A percentile compares a stretch with the other conserved stretches of the same genome.
phyloP scores from a whole-genome alignment of 2,329 filamentous ascomycete genomes.

The Penicillium sp. region DNA sequence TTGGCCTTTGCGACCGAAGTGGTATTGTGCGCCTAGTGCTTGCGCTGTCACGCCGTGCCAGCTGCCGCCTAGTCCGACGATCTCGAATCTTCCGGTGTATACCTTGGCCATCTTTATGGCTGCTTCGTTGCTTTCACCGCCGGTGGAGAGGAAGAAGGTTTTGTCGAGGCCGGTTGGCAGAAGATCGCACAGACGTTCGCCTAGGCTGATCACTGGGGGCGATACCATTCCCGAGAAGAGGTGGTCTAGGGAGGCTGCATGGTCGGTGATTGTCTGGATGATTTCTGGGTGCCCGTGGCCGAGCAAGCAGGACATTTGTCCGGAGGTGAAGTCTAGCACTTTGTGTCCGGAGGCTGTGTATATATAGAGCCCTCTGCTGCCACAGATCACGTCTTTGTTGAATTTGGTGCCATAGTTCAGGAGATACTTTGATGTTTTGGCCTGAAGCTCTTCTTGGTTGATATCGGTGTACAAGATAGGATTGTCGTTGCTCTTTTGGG shows the following conservation, averaged over 20 bases:
- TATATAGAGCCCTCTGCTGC: constrained; percentile 9
- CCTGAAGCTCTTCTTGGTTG: constrained; percentile 4
- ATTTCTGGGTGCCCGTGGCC: constrained; percentile 60
- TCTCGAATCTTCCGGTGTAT: constrained; percentile 63
- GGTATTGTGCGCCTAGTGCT: constrained; percentile 49
- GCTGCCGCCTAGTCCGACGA: constrained; percentile 58
- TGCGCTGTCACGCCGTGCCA: constrained; percentile 62
- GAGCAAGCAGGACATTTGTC: constrained; percentile 59
- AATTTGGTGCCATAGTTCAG: constrained; percentile 12
- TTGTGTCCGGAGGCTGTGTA: constrained; percentile 15
- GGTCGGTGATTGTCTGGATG: constrained; percentile 51
- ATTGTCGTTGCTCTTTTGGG: not conserved
- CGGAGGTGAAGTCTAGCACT: constrained; percentile 60
- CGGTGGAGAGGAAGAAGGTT: constrained; percentile 58
- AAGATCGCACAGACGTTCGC: constrained; percentile 49
- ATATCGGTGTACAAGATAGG: not conserved
- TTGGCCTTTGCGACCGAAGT: constrained; percentile 20
- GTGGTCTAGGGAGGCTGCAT: constrained; percentile 56
- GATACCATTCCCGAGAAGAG: constrained; percentile 61
- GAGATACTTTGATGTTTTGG: constrained; percentile 5
- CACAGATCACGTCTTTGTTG: constrained; percentile 13
- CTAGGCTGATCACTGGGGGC: constrained; percentile 55
- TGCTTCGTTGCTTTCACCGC: constrained; percentile 59
- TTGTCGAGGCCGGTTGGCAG: constrained; percentile 50
- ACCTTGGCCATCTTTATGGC: constrained; percentile 64